Conservation (phyloP, 768 basidiomycete species). For the Xerocomellus intermedius region DNA sequence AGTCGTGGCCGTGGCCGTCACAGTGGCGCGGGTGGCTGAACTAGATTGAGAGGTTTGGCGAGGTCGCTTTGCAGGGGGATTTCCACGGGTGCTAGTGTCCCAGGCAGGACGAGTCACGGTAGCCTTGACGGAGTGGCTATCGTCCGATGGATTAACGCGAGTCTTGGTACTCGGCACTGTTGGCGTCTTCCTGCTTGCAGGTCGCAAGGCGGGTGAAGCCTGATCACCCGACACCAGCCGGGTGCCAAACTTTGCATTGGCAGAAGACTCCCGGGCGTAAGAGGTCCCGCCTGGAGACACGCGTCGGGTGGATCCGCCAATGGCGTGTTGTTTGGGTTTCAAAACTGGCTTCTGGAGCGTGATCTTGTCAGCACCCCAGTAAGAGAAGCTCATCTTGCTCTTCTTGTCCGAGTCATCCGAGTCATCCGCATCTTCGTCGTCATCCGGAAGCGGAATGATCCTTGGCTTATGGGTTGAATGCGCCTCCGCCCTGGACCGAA, state of each 20-base stretch:
- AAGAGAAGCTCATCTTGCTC: conserved; percentile 93
- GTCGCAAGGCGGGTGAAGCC: conserved; percentile 42
- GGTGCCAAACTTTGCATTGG: conserved; percentile 91
- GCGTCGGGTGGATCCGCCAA: conserved; percentile 38
- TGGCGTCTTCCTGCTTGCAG: conserved; percentile 62
- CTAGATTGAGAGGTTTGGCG: conserved; percentile 76
- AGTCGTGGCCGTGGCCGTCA: conserved; percentile 29
- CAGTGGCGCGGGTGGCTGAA: conserved; percentile 46
- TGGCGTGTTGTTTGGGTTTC: conserved; percentile 41
- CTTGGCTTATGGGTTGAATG: conserved; percentile 57
- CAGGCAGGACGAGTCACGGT: conserved; percentile 76
- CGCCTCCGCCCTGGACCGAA: conserved; percentile 63
- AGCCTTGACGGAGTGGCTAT: conserved; percentile 63
- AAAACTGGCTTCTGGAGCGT: conserved; percentile 78
- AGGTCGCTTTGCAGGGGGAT: conserved; percentile 50
- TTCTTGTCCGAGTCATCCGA: conserved; percentile 87
- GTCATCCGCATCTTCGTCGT: conserved; percentile 57
- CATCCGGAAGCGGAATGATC: conserved; percentile 68
- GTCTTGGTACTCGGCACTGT: conserved; percentile 42
- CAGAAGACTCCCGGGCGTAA: conserved; percentile 78
- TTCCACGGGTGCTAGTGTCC: conserved; percentile 59
- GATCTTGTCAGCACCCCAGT: conserved; percentile 91
- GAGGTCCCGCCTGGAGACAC: conserved; percentile 46
- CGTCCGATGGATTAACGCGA: conserved; percentile 55
- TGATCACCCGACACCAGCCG: conserved; percentile 69